These are phyloP conservation scores for Rhododendron williamsianum DNA, from an alignment of 148 eudicot genomes.

Conservation along the genomic window DNA sequence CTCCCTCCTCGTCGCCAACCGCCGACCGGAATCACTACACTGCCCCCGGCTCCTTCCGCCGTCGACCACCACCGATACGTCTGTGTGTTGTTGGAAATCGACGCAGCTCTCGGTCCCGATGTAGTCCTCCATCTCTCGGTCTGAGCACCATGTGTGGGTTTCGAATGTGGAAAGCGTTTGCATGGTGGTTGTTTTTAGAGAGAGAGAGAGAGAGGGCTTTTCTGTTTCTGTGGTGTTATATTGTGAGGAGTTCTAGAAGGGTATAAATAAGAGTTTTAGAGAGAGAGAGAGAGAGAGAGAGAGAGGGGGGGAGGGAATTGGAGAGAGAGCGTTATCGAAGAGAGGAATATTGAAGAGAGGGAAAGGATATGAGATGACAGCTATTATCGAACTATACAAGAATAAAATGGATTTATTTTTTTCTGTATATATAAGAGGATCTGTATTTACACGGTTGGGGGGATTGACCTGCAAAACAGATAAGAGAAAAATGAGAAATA, in stretches of 20 bases:
- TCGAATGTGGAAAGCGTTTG: background rate
- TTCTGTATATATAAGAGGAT: background rate
- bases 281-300: background rate
- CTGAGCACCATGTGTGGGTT: constrained; percentile 1
- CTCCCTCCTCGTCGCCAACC: background rate
- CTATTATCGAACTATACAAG: constrained; percentile 15
- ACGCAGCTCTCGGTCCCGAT: constrained; percentile 32
- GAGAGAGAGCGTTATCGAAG: constrained; percentile 10
- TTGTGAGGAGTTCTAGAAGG: background rate
- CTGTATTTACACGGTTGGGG: background rate
- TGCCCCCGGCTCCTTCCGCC: background rate
- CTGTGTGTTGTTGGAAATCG: constrained; percentile 3
- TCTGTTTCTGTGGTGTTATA: background rate
- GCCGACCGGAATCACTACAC: background rate
- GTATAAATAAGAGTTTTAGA: constrained; percentile 8
- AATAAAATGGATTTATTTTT: background rate
- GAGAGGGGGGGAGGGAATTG: background rate
- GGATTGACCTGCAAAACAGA: background rate
- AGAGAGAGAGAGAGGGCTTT: background rate
- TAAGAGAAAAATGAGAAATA: background rate
- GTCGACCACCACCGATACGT: background rate
- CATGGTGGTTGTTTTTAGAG: background rate
- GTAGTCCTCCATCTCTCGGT: constrained; percentile 13
- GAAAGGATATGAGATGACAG: constrained; percentile 22
- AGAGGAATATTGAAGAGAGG: constrained; percentile 22